Base-by-base conservation (phyloP, 1,284 basidiomycete species). In the Moesziomyces globuligerus region DNA sequence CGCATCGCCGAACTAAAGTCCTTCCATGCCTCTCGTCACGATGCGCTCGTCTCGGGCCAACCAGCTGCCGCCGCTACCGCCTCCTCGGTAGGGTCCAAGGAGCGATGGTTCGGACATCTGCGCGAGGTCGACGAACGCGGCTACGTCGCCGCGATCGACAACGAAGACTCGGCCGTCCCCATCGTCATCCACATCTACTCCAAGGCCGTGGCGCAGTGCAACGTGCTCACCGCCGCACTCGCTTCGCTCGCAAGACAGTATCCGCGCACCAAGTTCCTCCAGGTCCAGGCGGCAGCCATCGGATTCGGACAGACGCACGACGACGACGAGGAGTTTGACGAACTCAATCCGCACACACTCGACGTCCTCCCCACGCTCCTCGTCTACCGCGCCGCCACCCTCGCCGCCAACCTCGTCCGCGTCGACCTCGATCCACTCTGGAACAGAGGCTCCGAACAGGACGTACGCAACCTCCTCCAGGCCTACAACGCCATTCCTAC, bases 141-240 rank as follows among this genome's bases (percentile, higher is more conserved):
- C 20, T 79, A 75, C 56, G 76, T 70, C 26, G 48, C 67, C 2
- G 60, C 73, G 5, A 78, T 77, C 40, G 76, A 79, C 56, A 66
- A 68, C 34, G 75, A 73, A 37, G 42, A 61, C 11, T 15, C 40
- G 7, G 37, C 26, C n/a, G 59, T 64, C 17, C 50, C 66, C 26
- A 53, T 79, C 24, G 72, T 79, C 13, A 73, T 78, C 4, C 77
- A 79, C 41, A 72, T 79, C 50, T 79, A 79, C 55, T 68, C 62
- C 13, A 76, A 69, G 40, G 76, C 56, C 11, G 72, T 76, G 3
- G 58, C 56, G 5, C 68, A 71, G n/a, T 78, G 77, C 50, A 62
- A 61, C 37, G 23, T 50, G 7, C 55, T 79, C 37, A 74, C 74
- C 18, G 18, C 58, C 7, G 53, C 74, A 3, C 57, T 79, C 5